phyloP scores from a whole-genome alignment of 305 asterid genomes.

The Fraxinus baroniana region DNA sequence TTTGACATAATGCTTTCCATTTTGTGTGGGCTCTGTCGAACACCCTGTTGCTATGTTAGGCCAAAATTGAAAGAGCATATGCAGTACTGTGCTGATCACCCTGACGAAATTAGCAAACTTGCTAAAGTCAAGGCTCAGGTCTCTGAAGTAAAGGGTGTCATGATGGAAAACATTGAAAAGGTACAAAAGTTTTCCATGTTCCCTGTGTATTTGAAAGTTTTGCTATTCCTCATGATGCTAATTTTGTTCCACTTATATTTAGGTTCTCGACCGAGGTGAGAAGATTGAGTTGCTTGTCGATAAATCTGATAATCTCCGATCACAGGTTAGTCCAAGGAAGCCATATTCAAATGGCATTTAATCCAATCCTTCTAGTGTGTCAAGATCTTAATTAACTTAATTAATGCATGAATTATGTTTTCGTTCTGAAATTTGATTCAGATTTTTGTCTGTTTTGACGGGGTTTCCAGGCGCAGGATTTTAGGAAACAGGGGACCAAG shows the following conservation, averaged over 20 bases:
- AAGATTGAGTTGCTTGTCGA: slow-evolving; percentile 49
- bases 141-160: slow-evolving; percentile 47
- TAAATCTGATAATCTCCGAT: slow-evolving; percentile 45
- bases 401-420: not conserved
- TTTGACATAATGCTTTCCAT: not conserved
- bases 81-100: slow-evolving; percentile 43
- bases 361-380: too few relatives aligned
- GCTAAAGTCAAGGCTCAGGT: slow-evolving; percentile 52
- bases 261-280: slow-evolving; percentile 54
- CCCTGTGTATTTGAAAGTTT: not conserved
- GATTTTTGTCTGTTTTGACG: not conserved
- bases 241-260: not conserved
- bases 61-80: slow-evolving; percentile 45
- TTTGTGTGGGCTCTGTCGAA: not conserved
- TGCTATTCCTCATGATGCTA: not conserved
- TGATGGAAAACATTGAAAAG: slow-evolving; percentile 59
- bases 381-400: not conserved
- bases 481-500: slow-evolving; percentile 5
- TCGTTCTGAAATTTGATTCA: not conserved
- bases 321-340: slow-evolving; percentile 32
- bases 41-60: slow-evolving; percentile 20
- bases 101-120: slow-evolving; percentile 44
- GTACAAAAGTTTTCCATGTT: slow-evolving; percentile 16
- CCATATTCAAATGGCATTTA: not conserved
- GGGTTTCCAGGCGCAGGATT: not conserved